A percentile compares a stretch with the other conserved stretches of the same genome.
phyloP scores from a whole-genome alignment of 495 filamentous ascomycete genomes.

The Hyaloscypha hepaticicola region DNA sequence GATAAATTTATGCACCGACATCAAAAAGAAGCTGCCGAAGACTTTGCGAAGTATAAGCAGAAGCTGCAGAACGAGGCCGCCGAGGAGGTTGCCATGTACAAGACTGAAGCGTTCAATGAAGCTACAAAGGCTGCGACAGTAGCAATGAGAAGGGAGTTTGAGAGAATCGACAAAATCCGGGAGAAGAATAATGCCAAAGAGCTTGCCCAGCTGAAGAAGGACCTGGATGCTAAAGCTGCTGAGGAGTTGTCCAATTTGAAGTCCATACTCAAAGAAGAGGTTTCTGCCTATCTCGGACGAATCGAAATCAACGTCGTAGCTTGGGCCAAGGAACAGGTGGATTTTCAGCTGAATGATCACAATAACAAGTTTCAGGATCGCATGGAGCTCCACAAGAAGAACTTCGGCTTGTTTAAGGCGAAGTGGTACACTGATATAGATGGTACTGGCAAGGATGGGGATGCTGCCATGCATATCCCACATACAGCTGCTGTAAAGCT shows the following conservation, averaged over 20 bases:
- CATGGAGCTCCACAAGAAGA: too few relatives aligned
- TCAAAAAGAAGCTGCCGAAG: background rate
- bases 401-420: background rate
- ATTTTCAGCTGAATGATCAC: too few relatives aligned
- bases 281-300: background rate
- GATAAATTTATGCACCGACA: too few relatives aligned
- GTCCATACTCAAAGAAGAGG: too few relatives aligned
- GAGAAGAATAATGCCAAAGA: background rate
- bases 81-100: background rate
- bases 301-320: too few relatives aligned
- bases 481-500: background rate
- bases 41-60: background rate
- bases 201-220: background rate
- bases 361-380: too few relatives aligned
- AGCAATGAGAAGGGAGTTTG: background rate
- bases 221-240: too few relatives aligned
- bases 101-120: background rate
- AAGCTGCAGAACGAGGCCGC: background rate
- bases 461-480: background rate
- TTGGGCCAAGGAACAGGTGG: background rate
- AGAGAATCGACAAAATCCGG: background rate
- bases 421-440: background rate
- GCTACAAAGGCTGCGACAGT: background rate
- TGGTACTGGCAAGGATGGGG: background rate
- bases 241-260: too few relatives aligned